phyloP scores from a whole-genome alignment of 345 rosid species.

The Arabis alpina region DNA sequence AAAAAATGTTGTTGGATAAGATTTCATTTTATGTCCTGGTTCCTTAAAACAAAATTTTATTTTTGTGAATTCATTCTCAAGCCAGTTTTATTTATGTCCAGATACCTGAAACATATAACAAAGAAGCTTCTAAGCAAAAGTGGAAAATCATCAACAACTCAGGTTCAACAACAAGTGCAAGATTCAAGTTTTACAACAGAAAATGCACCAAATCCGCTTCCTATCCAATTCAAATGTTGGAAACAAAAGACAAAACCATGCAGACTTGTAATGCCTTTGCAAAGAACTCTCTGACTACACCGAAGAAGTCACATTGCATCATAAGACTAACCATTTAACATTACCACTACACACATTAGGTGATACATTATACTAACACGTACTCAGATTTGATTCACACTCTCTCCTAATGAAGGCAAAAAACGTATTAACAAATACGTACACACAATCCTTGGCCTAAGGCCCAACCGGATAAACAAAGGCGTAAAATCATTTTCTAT shows the following conservation, averaged over 20 bases:
- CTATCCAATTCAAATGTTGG: background rate
- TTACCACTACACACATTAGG: background rate
- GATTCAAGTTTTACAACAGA: background rate
- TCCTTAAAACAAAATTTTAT: too few relatives aligned
- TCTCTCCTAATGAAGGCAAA: too few relatives aligned
- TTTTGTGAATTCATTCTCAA: too few relatives aligned
- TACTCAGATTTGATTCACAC: slow-evolving; percentile 14
- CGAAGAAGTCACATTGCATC: background rate
- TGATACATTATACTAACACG: background rate
- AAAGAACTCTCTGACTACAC: background rate
- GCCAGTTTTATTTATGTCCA: slow-evolving; percentile 46
- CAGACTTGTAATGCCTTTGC: background rate
- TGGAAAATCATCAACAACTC: slow-evolving; percentile 5
- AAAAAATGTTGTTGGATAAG: too few relatives aligned
- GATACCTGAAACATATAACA: slow-evolving; percentile 50
- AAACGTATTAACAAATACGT: too few relatives aligned
- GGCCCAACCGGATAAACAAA: too few relatives aligned
- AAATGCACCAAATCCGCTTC: background rate
- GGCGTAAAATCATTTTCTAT: too few relatives aligned
- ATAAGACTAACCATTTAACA: slow-evolving; percentile 14
- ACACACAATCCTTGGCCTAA: too few relatives aligned
- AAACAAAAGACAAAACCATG: background rate
- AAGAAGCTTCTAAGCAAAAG: slow-evolving; percentile 23
- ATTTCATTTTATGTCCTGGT: too few relatives aligned
- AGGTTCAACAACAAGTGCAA: background rate